Base-by-base conservation (phyloP, 2,329 filamentous ascomycete genomes). In the Fonsecaea multimorphosa region DNA sequence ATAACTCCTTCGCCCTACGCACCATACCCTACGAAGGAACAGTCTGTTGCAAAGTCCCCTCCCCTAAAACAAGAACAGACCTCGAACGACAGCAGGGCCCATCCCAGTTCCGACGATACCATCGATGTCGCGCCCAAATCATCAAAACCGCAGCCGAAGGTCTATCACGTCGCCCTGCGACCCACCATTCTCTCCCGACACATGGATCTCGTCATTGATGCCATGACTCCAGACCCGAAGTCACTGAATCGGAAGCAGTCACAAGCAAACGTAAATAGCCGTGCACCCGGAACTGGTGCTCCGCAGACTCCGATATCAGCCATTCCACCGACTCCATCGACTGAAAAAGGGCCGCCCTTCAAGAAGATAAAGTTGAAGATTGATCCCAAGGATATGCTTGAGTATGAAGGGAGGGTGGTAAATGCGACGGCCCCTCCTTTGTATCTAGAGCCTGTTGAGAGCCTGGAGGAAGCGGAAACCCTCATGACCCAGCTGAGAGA, bases 1-100 rank as follows among this genome's bases (percentile, higher is more conserved):
- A 84, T 98, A 55, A 97, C 93, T 0, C 95, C 94, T 0, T 98
- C 95, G 0, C 87, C 93, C 0, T 93, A 90, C 75, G 91, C 87
- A 0, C 89, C 92, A 0, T 96, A 89, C 74, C 92, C 89, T 58
- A 72, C 76, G 34, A 51, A 85, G 84, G 68, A 83, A 84, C 73
- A 80, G 74, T 56, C 73, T 31, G 60, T 63, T 36, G 61, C 68
- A 44, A 65, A 69, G 63, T 68, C 71, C 46, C 67, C 66, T 44
- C 73, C 55, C 27, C 32, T 53, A 57, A 74, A 71, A 60, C 66
- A 63, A 32, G 69, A 64, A 64, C 66, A 64, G 51, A 44, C 58
- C 34, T 57, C 63, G 5, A 67, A 58, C 38, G 65, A 69, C 9
- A 32, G 44, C 14, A 65, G 51, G 40, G 64, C 64, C 32, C 58